A percentile compares a stretch with the other conserved stretches of the same genome.
Evolutionary conservation across 257 asterid species (phyloP).

Genomic region (Handroanthus guayacan): DNA sequence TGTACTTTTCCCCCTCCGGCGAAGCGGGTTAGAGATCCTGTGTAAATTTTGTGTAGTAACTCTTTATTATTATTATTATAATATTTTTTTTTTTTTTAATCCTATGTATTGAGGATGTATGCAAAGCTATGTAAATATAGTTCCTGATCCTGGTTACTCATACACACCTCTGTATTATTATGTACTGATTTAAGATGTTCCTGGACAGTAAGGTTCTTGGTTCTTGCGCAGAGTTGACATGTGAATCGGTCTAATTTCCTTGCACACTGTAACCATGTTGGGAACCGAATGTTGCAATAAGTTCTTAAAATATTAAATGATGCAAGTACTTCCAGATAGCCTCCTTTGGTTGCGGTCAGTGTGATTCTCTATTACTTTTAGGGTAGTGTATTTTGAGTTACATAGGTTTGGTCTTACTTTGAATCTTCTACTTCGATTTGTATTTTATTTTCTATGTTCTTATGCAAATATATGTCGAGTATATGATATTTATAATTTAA

Average conservation of each 20-base stretch:
- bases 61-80: no score
- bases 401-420: no score
- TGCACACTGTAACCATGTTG: neutral
- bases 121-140: neutral
- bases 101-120: constrained; percentile 3
- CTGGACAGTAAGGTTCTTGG: neutral
- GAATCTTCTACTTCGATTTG: no score
- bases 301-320: no score
- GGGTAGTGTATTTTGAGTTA: no score
- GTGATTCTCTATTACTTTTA: no score
- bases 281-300: neutral
- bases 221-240: neutral
- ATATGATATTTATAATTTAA: no score
- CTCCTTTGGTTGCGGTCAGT: no score
- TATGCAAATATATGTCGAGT: no score
- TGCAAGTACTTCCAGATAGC: no score
- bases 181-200: neutral
- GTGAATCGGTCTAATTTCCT: neutral
- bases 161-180: neutral
- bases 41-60: neutral
- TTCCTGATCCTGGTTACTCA: neutral
- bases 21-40: constrained; percentile 17
- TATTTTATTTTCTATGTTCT: no score
- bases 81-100: neutral
- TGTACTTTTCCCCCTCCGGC: constrained; percentile 20